phyloP scores from a whole-genome alignment of 805 yeast genomes.

The Sporopachydermia quercuum region DNA sequence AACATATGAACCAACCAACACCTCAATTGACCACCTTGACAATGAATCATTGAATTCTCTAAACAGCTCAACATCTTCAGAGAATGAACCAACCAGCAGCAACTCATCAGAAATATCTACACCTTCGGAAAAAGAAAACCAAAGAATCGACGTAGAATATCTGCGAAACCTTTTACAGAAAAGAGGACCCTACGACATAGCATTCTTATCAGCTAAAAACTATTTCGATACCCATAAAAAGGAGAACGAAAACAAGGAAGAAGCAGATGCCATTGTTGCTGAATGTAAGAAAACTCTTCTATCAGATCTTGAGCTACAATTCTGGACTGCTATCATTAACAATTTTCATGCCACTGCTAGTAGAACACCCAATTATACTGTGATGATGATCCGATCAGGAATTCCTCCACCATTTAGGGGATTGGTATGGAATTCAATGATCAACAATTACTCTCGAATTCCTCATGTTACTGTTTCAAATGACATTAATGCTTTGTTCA shows the following conservation, averaged over 20 bases:
- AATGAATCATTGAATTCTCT: too few relatives aligned
- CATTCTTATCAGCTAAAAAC: background rate
- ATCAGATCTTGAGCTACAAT: constrained; percentile 13
- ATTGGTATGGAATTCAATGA: constrained; percentile 19
- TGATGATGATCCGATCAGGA: constrained; percentile 18
- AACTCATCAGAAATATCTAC: background rate
- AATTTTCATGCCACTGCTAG: constrained; percentile 18
- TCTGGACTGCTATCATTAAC: constrained; percentile 20
- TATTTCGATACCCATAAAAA: background rate
- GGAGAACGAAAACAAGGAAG: background rate
- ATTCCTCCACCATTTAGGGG: constrained; percentile 22
- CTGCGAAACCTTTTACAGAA: background rate
- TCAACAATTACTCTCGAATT: constrained; percentile 11
- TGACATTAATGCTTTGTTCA: constrained; percentile 16
- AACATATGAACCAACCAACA: too few relatives aligned
- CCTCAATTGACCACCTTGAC: too few relatives aligned
- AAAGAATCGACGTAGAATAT: too few relatives aligned
- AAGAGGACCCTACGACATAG: background rate
- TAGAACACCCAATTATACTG: constrained; percentile 16
- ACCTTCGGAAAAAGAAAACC: too few relatives aligned
- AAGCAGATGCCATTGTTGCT: background rate
- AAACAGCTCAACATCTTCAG: too few relatives aligned
- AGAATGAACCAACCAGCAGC: background rate
- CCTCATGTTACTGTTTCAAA: background rate
- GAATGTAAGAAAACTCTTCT: background rate